These are phyloP conservation scores for Scutellaria baicalensis DNA, from an alignment of 257 asterid genomes.

Conservation along the genomic window DNA sequence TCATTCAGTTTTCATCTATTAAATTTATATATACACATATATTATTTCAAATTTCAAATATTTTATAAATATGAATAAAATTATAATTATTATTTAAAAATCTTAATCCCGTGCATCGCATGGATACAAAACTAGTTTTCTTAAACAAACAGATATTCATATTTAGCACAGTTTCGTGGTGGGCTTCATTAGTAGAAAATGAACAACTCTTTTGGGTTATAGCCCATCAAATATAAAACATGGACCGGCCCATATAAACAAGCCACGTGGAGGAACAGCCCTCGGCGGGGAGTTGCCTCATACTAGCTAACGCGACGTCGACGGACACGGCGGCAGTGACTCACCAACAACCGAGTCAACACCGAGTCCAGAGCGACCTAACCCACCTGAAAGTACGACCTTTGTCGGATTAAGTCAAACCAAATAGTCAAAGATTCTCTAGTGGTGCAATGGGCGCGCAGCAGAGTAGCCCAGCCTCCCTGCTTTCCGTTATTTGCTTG, in stretches of 20 bases:
- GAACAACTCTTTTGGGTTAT: background rate
- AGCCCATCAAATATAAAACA: background rate
- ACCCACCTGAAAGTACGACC: background rate
- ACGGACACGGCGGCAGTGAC: background rate
- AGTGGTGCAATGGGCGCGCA: background rate
- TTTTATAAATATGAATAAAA: no score
- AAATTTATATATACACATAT: no score
- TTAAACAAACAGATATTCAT: no score
- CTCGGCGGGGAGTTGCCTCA: background rate
- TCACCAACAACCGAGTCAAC: constrained; percentile 18
- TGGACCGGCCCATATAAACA: background rate
- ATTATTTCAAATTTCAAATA: no score
- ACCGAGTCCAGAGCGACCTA: constrained; percentile 1
- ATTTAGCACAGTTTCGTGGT: no score
- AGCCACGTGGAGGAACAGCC: background rate
- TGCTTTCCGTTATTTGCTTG: background rate
- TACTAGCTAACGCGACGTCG: no score
- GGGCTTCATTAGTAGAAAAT: no score
- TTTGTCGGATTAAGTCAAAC: background rate
- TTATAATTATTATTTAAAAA: no score
- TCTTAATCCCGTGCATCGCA: no score
- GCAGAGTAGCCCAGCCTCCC: background rate
- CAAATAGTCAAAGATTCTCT: background rate
- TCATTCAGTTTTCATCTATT: no score
- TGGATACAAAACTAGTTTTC: no score